Base-by-base conservation (phyloP, 257 asterid species). In the Solanum chiquidenum region DNA sequence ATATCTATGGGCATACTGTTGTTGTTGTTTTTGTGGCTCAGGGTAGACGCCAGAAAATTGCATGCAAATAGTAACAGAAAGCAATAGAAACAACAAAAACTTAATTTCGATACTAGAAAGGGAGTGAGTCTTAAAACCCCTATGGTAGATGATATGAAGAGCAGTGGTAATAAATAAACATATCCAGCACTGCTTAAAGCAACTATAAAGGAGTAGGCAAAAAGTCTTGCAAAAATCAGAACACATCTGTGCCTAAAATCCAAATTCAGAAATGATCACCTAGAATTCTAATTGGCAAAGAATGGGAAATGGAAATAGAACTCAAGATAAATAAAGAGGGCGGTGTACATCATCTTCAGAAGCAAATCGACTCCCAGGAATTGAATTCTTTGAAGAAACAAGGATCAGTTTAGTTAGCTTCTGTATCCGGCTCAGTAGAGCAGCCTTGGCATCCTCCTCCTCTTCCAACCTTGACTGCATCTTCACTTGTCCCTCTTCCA, bases 381-480 rank as follows among this genome's bases (percentile, higher is more conserved):
- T 91, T 25, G 95, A 89, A 89, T 93, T 94, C 91, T 97, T 97
- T 38, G 99, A 96, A 77, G 99, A 97, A 89, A 97, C 99, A 25
- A 97, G 99, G 87, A 97, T 97, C 88, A 97, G 93, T 91, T 97
- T 97, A 42, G 99, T 96, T 83, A 97, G 96, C 93, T 99, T 93
- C 91, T 97, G 99, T 91, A 97, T 97, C 89, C 99, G 94, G 94
- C 99, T 97, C 98, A 97, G 93, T 69, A 97, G 86, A 92, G 99
- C 99, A 42, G 95, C 94, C 94, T 97, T 97, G 83, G 98, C 99
- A 83, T 97, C 99, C 90, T 97, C 99, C 87, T 97, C 99, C 93
- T 97, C 99, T 93, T 97, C 99, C 93, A 97, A 92, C 88, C 99
- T 94, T 72, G 98, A 97, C 88, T 94, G 99, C 99, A 97, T 96